Percentiles rank a stretch among this genome's conserved stretches.
Evolutionary conservation across 176 grass and related monocot genomes (phyloP).

Genomic region (Typha latifolia): DNA sequence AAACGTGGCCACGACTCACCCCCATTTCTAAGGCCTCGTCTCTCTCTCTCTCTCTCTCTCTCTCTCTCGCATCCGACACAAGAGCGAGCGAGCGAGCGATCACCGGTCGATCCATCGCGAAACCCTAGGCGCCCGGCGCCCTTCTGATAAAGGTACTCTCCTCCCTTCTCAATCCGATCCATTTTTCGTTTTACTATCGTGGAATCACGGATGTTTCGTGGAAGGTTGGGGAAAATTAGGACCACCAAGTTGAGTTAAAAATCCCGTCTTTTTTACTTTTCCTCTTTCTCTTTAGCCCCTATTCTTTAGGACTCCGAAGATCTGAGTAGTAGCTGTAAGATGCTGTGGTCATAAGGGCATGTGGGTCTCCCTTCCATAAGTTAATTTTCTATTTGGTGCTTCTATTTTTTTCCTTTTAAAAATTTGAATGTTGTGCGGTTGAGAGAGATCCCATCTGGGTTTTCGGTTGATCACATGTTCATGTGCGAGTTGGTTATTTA

Average conservation of each 20-base stretch:
- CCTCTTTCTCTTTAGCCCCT: neutral
- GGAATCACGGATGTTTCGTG: neutral
- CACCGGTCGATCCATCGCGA: neutral
- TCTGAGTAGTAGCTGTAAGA: constrained; percentile 4
- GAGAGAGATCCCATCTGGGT: neutral
- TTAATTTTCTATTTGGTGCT: neutral
- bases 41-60: no score
- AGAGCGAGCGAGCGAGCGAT: neutral
- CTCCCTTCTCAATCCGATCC: neutral
- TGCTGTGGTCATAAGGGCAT: neutral
- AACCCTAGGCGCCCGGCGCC: neutral
- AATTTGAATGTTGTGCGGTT: neutral
- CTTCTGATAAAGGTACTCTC: neutral
- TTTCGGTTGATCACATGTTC: neutral
- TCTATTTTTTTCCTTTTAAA: neutral
- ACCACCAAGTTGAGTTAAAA: neutral
- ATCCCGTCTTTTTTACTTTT: neutral
- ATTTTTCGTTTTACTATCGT: neutral
- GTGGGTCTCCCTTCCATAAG: neutral
- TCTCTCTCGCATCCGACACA: neutral
- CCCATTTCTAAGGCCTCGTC: no score
- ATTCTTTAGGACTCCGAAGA: neutral
- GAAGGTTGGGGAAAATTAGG: neutral
- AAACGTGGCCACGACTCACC: no score
- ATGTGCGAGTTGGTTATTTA: neutral